These are phyloP conservation scores for Arthrobotrys musiformis DNA, from an alignment of 2,329 filamentous ascomycete genomes.

Conservation along the genomic window DNA sequence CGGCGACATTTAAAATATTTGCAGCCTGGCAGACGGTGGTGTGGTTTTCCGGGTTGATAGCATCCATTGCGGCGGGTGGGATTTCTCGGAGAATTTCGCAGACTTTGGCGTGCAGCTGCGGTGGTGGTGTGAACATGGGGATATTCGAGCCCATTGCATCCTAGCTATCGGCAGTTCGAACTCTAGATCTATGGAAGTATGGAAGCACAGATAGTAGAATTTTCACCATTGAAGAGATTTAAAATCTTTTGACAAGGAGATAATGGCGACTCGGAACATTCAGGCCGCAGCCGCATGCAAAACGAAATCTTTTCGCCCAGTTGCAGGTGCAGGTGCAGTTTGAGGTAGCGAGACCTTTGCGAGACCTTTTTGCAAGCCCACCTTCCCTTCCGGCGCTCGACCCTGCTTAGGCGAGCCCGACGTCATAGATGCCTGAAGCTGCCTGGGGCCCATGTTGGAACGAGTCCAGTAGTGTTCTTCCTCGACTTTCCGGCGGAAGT, in stretches of 20 bases:
- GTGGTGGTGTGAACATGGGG: slow-evolving; percentile 4
- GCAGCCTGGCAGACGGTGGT: not conserved
- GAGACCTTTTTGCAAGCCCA: slow-evolving; percentile 13
- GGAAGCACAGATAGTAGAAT: not conserved
- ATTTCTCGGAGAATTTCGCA: slow-evolving; percentile 16
- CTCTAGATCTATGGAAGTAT: not conserved
- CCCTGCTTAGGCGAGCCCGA: slow-evolving; percentile 40
- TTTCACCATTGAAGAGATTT: not conserved
- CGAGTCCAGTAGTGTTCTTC: slow-evolving; percentile 1
- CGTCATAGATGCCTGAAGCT: slow-evolving; percentile 46
- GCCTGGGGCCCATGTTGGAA: slow-evolving; percentile 12
- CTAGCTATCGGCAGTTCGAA: too few species aligned
- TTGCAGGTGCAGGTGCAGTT: slow-evolving; percentile 2
- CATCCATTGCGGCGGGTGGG: slow-evolving; percentile 5
- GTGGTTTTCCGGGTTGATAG: slow-evolving; percentile 8
- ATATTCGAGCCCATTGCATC: slow-evolving; percentile 7
- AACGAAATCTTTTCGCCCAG: slow-evolving; percentile 9
- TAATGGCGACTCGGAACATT: slow-evolving; percentile 1
- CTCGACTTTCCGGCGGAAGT: slow-evolving; percentile 21
- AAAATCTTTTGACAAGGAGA: not conserved
- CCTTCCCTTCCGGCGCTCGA: slow-evolving; percentile 16
- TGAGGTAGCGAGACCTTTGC: slow-evolving; percentile 4
- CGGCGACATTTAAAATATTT: slow-evolving; percentile 14
- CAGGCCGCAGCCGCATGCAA: slow-evolving; percentile 22
- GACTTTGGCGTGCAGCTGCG: slow-evolving; percentile 3